phyloP scores from a whole-genome alignment of 306 rosid species.

The Luffa aegyptiaca region DNA sequence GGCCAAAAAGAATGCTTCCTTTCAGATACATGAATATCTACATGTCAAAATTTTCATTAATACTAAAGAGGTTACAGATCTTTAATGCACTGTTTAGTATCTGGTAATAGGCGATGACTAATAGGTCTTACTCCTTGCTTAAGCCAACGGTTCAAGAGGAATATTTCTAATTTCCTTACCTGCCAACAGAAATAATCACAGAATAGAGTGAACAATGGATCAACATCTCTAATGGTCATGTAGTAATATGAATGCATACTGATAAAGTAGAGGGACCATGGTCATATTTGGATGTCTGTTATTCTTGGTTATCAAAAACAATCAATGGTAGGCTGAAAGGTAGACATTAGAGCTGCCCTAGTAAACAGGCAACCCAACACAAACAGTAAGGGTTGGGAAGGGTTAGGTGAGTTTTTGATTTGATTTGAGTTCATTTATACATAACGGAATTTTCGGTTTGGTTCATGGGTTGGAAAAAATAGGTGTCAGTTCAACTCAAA shows the following conservation, averaged over 20 bases:
- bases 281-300: not conserved
- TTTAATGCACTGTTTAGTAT: conserved; percentile 37
- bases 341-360: not conserved
- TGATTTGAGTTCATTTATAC: not conserved
- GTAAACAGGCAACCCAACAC: not conserved
- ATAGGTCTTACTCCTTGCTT: conserved; percentile 61
- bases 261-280: not conserved
- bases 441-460: not conserved
- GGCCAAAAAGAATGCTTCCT: not conserved
- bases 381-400: not conserved
- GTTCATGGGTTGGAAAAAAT: not conserved
- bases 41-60: not conserved
- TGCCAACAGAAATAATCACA: conserved; percentile 19
- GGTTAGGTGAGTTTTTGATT: not conserved
- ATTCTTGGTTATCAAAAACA: not conserved
- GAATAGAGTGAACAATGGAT: conserved; percentile 6
- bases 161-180: conserved; percentile 73
- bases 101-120: conserved; percentile 54
- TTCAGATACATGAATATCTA: conserved; percentile 10
- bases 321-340: not conserved
- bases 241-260: not conserved
- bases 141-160: conserved; percentile 58
- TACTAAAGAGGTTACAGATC: conserved; percentile 31
- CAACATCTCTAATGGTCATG: not conserved
- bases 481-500: not conserved